A percentile compares a stretch with the other conserved stretches of the same genome.
Evolutionary conservation across 148 eudicot genomes (phyloP).

Genomic region (Spergularia bocconei): DNA sequence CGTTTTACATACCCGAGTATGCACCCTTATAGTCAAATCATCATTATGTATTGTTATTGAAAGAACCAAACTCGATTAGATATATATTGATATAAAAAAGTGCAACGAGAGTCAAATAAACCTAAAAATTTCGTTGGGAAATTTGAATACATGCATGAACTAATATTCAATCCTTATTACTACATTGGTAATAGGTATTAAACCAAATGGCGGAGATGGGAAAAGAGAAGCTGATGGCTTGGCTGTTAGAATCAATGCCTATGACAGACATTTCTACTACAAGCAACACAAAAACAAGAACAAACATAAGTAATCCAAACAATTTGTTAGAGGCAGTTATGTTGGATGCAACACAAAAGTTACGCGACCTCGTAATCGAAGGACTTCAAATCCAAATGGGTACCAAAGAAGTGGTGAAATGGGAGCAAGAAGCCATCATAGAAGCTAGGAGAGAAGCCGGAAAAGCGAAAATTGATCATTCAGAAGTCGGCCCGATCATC

Average conservation of each 20-base stretch:
- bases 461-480: neutral
- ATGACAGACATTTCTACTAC: slow-evolving; percentile 17
- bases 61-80: too few relatives aligned
- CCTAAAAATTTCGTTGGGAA: too few relatives aligned
- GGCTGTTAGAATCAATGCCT: slow-evolving; percentile 23
- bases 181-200: slow-evolving; percentile 12
- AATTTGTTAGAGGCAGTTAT: slow-evolving; percentile 23
- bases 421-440: slow-evolving; percentile 3
- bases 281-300: neutral
- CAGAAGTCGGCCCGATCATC: neutral
- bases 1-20: too few relatives aligned
- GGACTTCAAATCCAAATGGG: slow-evolving; percentile 30
- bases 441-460: neutral
- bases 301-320: slow-evolving; percentile 7
- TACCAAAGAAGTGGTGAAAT: slow-evolving; percentile 22
- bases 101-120: too few relatives aligned
- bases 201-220: slow-evolving; percentile 27
- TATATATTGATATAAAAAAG: too few relatives aligned
- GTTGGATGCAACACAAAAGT: neutral
- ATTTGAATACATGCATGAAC: neutral
- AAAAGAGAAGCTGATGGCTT: slow-evolving; percentile 20
- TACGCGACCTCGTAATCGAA: slow-evolving; percentile 18
- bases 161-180: neutral
- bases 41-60: too few relatives aligned
- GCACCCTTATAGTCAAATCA: too few relatives aligned